Evolutionary conservation across 192 early-diverging fungal species (phyloP).

Genomic region (Coemansia aciculifera): DNA sequence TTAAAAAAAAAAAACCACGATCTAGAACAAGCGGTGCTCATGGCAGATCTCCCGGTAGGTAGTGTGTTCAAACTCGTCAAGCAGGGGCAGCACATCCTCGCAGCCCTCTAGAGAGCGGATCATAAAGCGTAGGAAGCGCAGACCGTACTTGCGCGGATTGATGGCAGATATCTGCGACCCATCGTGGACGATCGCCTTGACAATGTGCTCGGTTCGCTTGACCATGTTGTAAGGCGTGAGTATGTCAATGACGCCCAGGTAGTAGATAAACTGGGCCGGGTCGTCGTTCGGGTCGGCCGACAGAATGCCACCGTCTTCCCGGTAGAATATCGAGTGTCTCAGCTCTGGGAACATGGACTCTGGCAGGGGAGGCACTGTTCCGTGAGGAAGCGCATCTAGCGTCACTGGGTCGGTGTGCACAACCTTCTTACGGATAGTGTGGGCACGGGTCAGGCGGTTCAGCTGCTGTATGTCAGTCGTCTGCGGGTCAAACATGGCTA

Average conservation of each 20-base stretch:
- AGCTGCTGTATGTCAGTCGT: slow-evolving; percentile 47
- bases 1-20: not conserved
- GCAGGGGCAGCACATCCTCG: slow-evolving; percentile 55
- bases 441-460: slow-evolving; percentile 50
- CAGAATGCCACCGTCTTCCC: slow-evolving; percentile 85
- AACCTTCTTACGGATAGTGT: slow-evolving; percentile 57
- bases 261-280: slow-evolving; percentile 77
- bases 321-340: slow-evolving; percentile 81
- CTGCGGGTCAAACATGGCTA: slow-evolving; percentile 79
- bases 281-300: slow-evolving; percentile 73
- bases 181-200: slow-evolving; percentile 82
- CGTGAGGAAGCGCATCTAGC: slow-evolving; percentile 46
- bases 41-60: slow-evolving; percentile 51
- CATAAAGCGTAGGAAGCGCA: slow-evolving; percentile 91
- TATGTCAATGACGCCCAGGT: slow-evolving; percentile 97
- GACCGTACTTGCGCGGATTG: slow-evolving; percentile 82
- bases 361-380: slow-evolving; percentile 46
- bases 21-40: slow-evolving; percentile 43
- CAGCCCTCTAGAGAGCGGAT: slow-evolving; percentile 60
- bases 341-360: slow-evolving; percentile 57
- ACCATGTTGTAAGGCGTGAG: slow-evolving; percentile 88
- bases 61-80: slow-evolving; percentile 51
- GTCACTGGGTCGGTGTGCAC: slow-evolving; percentile 53
- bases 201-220: slow-evolving; percentile 89
- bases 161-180: slow-evolving; percentile 79